Conservation (phyloP, 176 grass and related monocot species). For the Zizania latifolia region DNA sequence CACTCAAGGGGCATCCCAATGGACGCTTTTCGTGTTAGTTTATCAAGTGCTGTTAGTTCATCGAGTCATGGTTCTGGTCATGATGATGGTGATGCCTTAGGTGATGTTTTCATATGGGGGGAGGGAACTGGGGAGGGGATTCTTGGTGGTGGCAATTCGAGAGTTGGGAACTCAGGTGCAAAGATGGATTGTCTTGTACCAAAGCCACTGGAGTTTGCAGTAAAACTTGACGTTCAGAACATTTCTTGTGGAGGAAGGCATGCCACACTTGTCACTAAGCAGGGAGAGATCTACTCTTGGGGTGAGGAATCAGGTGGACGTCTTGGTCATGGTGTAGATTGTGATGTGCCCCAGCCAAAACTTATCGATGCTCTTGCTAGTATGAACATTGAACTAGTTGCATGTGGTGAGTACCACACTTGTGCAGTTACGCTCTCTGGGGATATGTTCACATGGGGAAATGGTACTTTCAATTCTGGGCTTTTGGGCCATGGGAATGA, state of each 20-base stretch:
- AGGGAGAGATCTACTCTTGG: slow-evolving; percentile 70
- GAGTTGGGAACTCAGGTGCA: slow-evolving; percentile 32
- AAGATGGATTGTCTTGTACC: slow-evolving; percentile 54
- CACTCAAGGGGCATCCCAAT: slow-evolving; percentile 37
- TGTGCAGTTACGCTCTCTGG: slow-evolving; percentile 63
- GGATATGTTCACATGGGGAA: slow-evolving; percentile 62
- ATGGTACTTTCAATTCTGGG: slow-evolving; percentile 51
- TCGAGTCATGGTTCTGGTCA: slow-evolving; percentile 65
- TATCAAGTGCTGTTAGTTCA: slow-evolving; percentile 65
- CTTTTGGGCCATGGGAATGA: slow-evolving; percentile 53
- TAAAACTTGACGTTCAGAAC: slow-evolving; percentile 55
- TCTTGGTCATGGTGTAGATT: slow-evolving; percentile 60
- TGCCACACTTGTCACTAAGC: slow-evolving; percentile 53
- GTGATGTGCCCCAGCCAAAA: slow-evolving; percentile 52
- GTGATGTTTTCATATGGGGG: slow-evolving; percentile 69
- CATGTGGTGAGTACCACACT: slow-evolving; percentile 62
- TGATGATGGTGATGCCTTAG: slow-evolving; percentile 62
- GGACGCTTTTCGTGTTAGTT: slow-evolving; percentile 50
- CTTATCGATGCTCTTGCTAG: slow-evolving; percentile 57
- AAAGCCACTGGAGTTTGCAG: slow-evolving; percentile 56
- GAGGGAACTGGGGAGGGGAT: slow-evolving; percentile 56
- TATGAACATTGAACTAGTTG: slow-evolving; percentile 51
- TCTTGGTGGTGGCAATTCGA: slow-evolving; percentile 50
- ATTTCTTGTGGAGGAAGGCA: slow-evolving; percentile 59
- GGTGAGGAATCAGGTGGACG: slow-evolving; percentile 57